Percentiles rank a stretch among this genome's conserved stretches.
These are phyloP conservation scores for Psilocybe mexicana DNA, from an alignment of 1,284 basidiomycete genomes.

Conservation along the genomic window DNA sequence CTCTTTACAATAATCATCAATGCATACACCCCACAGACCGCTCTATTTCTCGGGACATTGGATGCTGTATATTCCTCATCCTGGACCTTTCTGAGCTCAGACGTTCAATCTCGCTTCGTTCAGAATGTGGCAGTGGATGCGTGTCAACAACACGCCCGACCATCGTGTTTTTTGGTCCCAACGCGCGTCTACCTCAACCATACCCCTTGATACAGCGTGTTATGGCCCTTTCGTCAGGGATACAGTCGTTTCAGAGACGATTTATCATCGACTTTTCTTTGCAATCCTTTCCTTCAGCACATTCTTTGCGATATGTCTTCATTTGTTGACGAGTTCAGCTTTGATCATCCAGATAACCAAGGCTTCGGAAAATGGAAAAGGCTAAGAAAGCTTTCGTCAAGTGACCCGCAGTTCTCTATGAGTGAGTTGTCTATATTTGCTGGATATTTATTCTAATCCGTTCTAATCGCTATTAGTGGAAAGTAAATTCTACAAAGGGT, in stretches of 20 bases:
- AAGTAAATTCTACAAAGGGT: slow-evolving; percentile 51
- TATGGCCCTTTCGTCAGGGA: neutral
- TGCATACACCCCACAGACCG: no score
- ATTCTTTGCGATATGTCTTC: slow-evolving; percentile 20
- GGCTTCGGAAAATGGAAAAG: slow-evolving; percentile 37
- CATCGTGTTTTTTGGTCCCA: neutral
- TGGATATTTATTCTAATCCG: neutral
- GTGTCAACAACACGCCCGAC: neutral
- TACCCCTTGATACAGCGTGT: slow-evolving; percentile 3
- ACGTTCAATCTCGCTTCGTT: neutral
- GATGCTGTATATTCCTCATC: no score
- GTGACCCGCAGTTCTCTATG: slow-evolving; percentile 29
- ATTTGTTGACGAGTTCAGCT: slow-evolving; percentile 44
- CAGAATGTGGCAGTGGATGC: neutral
- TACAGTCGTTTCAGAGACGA: neutral
- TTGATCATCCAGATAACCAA: slow-evolving; percentile 43
- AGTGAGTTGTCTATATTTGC: slow-evolving; percentile 23
- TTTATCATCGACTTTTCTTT: neutral
- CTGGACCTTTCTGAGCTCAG: no score
- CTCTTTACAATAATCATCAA: no score
- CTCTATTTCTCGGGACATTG: no score
- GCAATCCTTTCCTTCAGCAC: slow-evolving; percentile 1
- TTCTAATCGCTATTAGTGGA: slow-evolving; percentile 39
- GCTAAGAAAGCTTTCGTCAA: slow-evolving; percentile 33
- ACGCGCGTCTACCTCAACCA: neutral